Evolutionary conservation across 129 eudicot genomes (phyloP).

Genomic region (Solidago caesia): DNA sequence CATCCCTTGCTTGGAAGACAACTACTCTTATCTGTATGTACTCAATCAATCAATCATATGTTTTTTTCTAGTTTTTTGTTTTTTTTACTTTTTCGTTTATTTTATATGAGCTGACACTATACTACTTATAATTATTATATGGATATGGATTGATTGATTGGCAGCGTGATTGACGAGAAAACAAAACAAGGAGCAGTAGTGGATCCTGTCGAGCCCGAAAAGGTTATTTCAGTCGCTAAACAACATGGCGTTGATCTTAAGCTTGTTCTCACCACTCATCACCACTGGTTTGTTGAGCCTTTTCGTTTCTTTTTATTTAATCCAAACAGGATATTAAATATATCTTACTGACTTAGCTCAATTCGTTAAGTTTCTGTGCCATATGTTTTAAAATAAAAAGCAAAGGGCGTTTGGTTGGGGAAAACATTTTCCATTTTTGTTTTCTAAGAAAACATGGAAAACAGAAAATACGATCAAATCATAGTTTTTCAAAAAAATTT

Average conservation of each 20-base stretch:
- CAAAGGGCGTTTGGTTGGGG: no score
- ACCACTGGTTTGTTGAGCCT: slow-evolving; percentile 68
- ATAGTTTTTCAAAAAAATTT: no score
- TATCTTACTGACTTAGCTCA: neutral
- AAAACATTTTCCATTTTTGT: no score
- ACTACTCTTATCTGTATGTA: slow-evolving; percentile 78
- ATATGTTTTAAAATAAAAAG: no score
- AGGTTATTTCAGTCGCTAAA: slow-evolving; percentile 65
- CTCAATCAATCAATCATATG: neutral
- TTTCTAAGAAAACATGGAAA: no score
- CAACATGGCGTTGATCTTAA: slow-evolving; percentile 63
- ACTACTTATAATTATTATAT: neutral
- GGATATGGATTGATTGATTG: neutral
- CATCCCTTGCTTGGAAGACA: slow-evolving; percentile 90
- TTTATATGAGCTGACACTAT: no score
- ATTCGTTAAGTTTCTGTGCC: no score
- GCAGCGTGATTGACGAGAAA: slow-evolving; percentile 80
- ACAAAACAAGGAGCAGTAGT: slow-evolving; percentile 91
- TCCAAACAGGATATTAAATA: neutral
- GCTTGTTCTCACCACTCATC: slow-evolving; percentile 90
- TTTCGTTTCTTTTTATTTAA: neutral
- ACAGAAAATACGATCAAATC: no score
- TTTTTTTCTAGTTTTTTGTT: neutral
- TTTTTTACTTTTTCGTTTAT: no score
- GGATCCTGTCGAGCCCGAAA: slow-evolving; percentile 97